Conservation (phyloP, 345 rosid species). For the Pseudoturritis turrita region DNA sequence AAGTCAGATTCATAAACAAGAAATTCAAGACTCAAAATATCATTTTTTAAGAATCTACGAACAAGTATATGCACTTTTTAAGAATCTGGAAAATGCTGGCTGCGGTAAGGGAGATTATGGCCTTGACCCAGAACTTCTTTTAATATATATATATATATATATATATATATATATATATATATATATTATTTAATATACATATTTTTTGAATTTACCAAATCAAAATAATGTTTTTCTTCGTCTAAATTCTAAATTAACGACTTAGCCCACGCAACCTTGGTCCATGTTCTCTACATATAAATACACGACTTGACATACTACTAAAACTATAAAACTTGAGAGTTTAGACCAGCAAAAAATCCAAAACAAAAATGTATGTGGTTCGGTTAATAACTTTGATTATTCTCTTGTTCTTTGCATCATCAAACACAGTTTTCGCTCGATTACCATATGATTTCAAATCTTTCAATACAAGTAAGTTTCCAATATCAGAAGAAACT, state of each 20-base stretch:
- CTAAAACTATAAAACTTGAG: background rate
- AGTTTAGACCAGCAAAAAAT: background rate
- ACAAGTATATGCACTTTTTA: no score
- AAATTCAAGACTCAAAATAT: no score
- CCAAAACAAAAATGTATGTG: background rate
- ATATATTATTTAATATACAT: background rate
- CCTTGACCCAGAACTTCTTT: no score
- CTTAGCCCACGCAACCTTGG: background rate
- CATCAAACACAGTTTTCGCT: background rate
- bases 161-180: no score
- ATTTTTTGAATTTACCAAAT: no score
- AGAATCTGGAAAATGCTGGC: no score
- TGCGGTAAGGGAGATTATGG: no score
- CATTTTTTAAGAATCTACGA: no score
- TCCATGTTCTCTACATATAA: background rate
- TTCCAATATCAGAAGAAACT: background rate
- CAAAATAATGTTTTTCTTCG: no score
- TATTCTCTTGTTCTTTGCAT: background rate
- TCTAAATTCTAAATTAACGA: background rate
- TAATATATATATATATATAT: no score
- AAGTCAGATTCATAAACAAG: no score
- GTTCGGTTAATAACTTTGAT: background rate
- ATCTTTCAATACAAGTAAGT: background rate
- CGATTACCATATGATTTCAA: background rate
- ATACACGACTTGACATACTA: background rate